A percentile compares a stretch with the other conserved stretches of the same genome.
phyloP scores from a whole-genome alignment of 768 basidiomycete genomes.

The Amanita thiersii region DNA sequence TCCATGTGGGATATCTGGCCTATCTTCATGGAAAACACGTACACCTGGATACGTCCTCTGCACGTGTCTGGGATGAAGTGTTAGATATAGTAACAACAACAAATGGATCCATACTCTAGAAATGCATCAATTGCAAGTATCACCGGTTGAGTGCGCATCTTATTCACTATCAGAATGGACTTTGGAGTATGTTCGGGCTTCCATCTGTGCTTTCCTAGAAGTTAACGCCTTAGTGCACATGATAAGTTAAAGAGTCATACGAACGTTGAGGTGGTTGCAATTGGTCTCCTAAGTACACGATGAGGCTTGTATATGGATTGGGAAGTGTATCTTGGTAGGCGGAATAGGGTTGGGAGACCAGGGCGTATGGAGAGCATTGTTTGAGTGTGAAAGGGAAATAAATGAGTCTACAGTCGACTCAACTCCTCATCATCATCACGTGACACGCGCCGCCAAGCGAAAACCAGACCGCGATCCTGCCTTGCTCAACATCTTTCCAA shows the following conservation, averaged over 20 bases:
- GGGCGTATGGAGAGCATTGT: too few species aligned
- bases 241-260: slow-evolving; percentile 9
- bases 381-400: too few species aligned
- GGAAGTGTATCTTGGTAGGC: background rate
- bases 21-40: slow-evolving; percentile 59
- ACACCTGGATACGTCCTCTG: slow-evolving; percentile 49
- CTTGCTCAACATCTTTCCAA: background rate
- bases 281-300: slow-evolving; percentile 4
- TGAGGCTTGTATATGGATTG: background rate
- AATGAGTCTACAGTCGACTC: too few species aligned
- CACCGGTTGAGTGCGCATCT: slow-evolving; percentile 70
- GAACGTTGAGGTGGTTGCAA: slow-evolving; percentile 20
- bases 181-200: slow-evolving; percentile 33
- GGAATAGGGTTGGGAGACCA: background rate
- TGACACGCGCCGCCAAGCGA: slow-evolving; percentile 22
- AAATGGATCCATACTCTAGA: slow-evolving; percentile 42
- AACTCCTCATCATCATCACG: too few species aligned
- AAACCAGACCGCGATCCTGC: slow-evolving; percentile 18
- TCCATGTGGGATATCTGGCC: slow-evolving; percentile 55
- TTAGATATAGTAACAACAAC: slow-evolving; percentile 1
- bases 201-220: slow-evolving; percentile 28
- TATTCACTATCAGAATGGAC: slow-evolving; percentile 72
- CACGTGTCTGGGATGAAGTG: slow-evolving; percentile 39
- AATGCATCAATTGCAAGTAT: slow-evolving; percentile 70
- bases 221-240: slow-evolving; percentile 16